phyloP scores from a whole-genome alignment of 768 basidiomycete genomes.

The Boletus eberwhitei region DNA sequence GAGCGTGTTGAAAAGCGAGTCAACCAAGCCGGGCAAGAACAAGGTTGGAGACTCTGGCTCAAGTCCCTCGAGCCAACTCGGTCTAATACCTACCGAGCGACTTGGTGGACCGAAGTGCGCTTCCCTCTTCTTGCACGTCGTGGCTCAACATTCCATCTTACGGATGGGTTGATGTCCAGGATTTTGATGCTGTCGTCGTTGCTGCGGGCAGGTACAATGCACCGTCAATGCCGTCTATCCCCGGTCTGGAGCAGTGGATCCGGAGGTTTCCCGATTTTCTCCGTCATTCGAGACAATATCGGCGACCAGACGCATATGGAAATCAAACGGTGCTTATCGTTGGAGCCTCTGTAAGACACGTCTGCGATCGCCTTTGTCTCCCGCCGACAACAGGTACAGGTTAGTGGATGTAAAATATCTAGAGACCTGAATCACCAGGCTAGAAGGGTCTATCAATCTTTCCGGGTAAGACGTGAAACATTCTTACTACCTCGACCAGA shows the following conservation, averaged over 20 bases:
- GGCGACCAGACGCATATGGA: conserved; percentile 34
- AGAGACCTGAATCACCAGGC: conserved; percentile 12
- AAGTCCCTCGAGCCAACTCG: conserved; percentile 6
- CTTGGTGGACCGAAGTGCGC: conserved; percentile 25
- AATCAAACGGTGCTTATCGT: conserved; percentile 42
- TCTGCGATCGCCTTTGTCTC: background rate
- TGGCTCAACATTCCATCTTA: background rate
- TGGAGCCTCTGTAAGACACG: conserved; percentile 24
- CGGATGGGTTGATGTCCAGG: background rate
- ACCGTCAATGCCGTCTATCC: conserved; percentile 13
- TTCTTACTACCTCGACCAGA: background rate
- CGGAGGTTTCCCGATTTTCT: conserved; percentile 31
- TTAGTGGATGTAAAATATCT: conserved; percentile 10
- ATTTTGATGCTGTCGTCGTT: conserved; percentile 16
- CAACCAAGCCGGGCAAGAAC: conserved; percentile 11
- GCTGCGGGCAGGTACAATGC: conserved; percentile 12
- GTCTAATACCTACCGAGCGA: conserved; percentile 25
- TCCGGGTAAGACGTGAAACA: conserved; percentile 2
- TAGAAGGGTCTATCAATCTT: conserved; percentile 9
- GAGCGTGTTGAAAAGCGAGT: conserved; percentile 41
- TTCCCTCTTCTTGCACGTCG: background rate
- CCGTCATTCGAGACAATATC: conserved; percentile 42
- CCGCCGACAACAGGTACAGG: background rate
- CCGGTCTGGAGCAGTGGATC: conserved; percentile 11
- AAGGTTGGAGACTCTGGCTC: conserved; percentile 16